Percentiles rank a stretch among this genome's conserved stretches.
Evolutionary conservation across 768 basidiomycete species (phyloP).

Genomic region (Kwoniella bestiolae): DNA sequence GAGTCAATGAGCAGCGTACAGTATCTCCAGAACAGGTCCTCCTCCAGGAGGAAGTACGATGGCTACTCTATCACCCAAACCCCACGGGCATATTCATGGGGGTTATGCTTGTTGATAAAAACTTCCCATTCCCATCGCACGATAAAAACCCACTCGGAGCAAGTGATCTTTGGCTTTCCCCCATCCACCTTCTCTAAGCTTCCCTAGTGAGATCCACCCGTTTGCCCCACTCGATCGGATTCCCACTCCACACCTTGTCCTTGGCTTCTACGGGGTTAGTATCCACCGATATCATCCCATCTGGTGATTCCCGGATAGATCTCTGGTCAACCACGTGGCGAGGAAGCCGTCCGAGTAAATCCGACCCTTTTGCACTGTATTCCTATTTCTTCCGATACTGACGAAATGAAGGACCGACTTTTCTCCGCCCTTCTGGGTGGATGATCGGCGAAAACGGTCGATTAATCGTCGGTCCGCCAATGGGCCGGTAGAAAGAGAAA

Average conservation of each 20-base stretch:
- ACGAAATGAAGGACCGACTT: neutral
- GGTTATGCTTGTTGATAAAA: too few species aligned
- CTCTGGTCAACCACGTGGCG: neutral
- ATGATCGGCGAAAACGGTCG: neutral
- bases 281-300: neutral
- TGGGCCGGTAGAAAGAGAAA: neutral
- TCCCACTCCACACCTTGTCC: neutral
- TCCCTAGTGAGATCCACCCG: too few species aligned
- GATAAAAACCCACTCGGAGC: too few species aligned
- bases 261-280: slow-evolving; percentile 3
- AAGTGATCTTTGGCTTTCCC: too few species aligned
- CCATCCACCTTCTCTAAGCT: too few species aligned
- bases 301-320: too few species aligned
- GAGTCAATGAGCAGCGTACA: too few species aligned
- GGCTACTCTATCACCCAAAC: too few species aligned
- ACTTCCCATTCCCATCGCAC: too few species aligned
- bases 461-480: neutral
- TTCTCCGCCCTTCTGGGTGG: neutral
- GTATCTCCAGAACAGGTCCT: too few species aligned
- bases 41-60: too few species aligned
- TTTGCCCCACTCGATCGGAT: neutral
- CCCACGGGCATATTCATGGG: too few species aligned
- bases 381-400: slow-evolving; percentile 4
- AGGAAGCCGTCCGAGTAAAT: neutral
- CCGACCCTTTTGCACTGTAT: neutral